Conservation (phyloP, 805 yeast genomes). For the Metschnikowia rubicola region DNA sequence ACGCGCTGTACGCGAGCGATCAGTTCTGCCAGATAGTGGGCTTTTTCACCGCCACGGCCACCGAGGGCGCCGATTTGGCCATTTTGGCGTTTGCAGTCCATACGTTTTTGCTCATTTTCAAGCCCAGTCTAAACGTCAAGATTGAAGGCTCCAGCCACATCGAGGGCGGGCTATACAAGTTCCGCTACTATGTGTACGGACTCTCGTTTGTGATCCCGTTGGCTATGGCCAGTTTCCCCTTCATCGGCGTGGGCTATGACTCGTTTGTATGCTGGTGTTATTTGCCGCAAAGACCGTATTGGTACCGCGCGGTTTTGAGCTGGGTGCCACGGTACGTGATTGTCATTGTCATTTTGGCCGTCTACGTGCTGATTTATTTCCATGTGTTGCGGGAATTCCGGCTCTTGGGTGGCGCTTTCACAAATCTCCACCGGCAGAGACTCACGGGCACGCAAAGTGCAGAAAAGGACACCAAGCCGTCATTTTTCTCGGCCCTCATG, state of each 20-base stretch:
- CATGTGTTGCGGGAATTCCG: slow-evolving; percentile 66
- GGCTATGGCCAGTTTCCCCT: slow-evolving; percentile 68
- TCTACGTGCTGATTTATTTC: slow-evolving; percentile 68
- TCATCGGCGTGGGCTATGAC: slow-evolving; percentile 55
- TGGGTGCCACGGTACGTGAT: slow-evolving; percentile 82
- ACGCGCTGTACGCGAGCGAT: slow-evolving; percentile 43
- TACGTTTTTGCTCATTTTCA: slow-evolving; percentile 69
- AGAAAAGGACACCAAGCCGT: slow-evolving; percentile 8
- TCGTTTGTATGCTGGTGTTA: slow-evolving; percentile 76
- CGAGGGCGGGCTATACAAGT: slow-evolving; percentile 73
- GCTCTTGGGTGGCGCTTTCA: slow-evolving; percentile 47
- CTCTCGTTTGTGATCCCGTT: slow-evolving; percentile 59
- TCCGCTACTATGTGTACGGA: slow-evolving; percentile 56
- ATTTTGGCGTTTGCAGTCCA: slow-evolving; percentile 81
- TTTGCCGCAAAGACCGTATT: slow-evolving; percentile 64
- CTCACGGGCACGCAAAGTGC: neutral
- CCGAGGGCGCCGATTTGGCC: slow-evolving; percentile 85
- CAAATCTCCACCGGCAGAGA: slow-evolving; percentile 25
- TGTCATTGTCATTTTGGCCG: slow-evolving; percentile 54
- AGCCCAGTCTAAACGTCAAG: slow-evolving; percentile 47
- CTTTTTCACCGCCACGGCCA: slow-evolving; percentile 73
- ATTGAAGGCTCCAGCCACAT: slow-evolving; percentile 35
- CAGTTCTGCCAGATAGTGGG: slow-evolving; percentile 66
- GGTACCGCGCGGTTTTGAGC: slow-evolving; percentile 70
- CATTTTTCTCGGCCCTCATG: slow-evolving; percentile 31